A percentile compares a stretch with the other conserved stretches of the same genome.
phyloP scores from a whole-genome alignment of 1,139 yeast genomes.

The Saccharomycopsis phalli region DNA sequence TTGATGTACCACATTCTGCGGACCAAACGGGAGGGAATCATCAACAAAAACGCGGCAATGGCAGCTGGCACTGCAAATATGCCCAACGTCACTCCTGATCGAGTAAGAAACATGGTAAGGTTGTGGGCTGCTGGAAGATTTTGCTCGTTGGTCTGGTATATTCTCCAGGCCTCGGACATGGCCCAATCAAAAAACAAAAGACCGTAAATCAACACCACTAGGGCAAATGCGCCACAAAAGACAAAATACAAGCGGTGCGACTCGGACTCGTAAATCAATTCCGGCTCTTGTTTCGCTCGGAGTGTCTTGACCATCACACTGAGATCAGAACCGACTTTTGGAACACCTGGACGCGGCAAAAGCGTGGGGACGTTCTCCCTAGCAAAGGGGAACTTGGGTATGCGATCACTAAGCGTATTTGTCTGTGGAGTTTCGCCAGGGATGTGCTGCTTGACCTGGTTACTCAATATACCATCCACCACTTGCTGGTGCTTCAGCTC shows the following conservation, averaged over 20 bases:
- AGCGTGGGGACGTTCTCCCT: slow-evolving; percentile 62
- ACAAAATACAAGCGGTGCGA: slow-evolving; percentile 72
- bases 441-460: slow-evolving; percentile 29
- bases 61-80: slow-evolving; percentile 36
- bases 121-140: slow-evolving; percentile 31
- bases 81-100: slow-evolving; percentile 34
- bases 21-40: slow-evolving; percentile 59
- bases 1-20: slow-evolving; percentile 76
- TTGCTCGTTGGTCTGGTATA: slow-evolving; percentile 50
- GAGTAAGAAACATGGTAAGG: slow-evolving; percentile 27
- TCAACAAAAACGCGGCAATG: slow-evolving; percentile 34
- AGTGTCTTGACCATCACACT: slow-evolving; percentile 58
- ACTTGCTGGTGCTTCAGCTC: too few species aligned
- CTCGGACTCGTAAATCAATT: slow-evolving; percentile 73
- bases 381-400: slow-evolving; percentile 59
- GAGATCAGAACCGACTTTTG: slow-evolving; percentile 52
- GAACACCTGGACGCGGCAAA: slow-evolving; percentile 66
- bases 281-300: slow-evolving; percentile 51
- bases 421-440: slow-evolving; percentile 53
- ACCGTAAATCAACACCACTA: slow-evolving; percentile 61
- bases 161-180: slow-evolving; percentile 43
- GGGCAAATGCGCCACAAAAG: slow-evolving; percentile 58
- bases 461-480: too few species aligned
- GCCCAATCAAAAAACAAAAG: slow-evolving; percentile 57
- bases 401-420: slow-evolving; percentile 39